Evolutionary conservation across 345 rosid genomes (phyloP), one percentile per base, ranked within the genome.

Genomic region (Erysimum cheiranthoides): DNA sequence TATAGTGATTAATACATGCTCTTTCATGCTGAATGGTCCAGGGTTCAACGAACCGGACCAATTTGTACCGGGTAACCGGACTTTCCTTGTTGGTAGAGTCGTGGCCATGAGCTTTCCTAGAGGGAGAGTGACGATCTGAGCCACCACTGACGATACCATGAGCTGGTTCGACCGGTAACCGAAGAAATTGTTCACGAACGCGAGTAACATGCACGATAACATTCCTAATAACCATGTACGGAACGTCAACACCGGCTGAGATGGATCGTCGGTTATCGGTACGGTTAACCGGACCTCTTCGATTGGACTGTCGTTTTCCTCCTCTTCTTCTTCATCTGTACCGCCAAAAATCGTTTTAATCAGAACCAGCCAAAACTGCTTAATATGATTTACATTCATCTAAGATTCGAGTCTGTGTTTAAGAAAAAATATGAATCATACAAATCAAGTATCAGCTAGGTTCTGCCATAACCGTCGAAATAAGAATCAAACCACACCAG

Each of bases 211-310:
- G 21, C 89, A 87, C 4, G 85, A 85, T 27, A 59, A 0, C 9
- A 85, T 47, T 42, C 88, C 89, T 31, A 85, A 74, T 57, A 84
- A 47, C 90, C 92, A 88, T 60, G 90, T 85, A 12, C 86, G 73
- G 16, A 90, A 84, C 1, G 88, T 88, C 11, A 89, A 40, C 0
- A 68, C 88, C 2, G 82, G 78, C 2, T 71, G 39, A 4, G 84
- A 40, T 0, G 86, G 88, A 56, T 88, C 87, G 51, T 88, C 87
- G 4, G 78, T 82, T 16, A 78, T 75, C 0, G 88, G 84, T 52
- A 88, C 87, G 0, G 88, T 85, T 38, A 90, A 76, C 59, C 88
- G 78, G 49, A 88, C 95, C 77, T 86, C 77, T 72, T 89, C 90
- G 3, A 90, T 84, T 5, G 92, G 95, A 82, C 9, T 77, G 45